A percentile compares a stretch with the other conserved stretches of the same genome.
Conservation (phyloP, 1,284 basidiomycete species). For the Trichosporon coremiiforme region DNA sequence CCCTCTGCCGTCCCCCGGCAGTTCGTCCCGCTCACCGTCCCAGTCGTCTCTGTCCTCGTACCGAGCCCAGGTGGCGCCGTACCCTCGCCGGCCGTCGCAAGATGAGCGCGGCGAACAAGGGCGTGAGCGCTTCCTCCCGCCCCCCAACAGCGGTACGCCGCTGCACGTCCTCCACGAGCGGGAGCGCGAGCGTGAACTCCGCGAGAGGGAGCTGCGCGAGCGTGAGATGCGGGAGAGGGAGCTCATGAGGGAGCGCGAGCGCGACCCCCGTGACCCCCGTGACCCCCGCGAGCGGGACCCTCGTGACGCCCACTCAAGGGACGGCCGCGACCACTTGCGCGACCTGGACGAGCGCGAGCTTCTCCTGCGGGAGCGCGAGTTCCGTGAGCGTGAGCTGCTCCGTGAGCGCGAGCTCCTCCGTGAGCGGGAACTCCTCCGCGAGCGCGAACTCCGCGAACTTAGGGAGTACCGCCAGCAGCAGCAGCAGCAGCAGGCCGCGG, state of each 20-base stretch:
- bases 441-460: slow-evolving; percentile 21
- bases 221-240: slow-evolving; percentile 18
- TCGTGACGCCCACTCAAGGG: slow-evolving; percentile 10
- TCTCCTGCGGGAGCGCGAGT: slow-evolving; percentile 17
- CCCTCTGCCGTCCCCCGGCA: background rate
- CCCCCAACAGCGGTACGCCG: slow-evolving; percentile 29
- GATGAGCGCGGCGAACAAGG: slow-evolving; percentile 9
- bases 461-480: slow-evolving; percentile 21
- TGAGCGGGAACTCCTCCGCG: slow-evolving; percentile 27
- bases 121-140: slow-evolving; percentile 24
- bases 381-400: slow-evolving; percentile 11
- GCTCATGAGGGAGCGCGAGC: slow-evolving; percentile 17
- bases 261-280: slow-evolving; percentile 20
- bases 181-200: slow-evolving; percentile 20
- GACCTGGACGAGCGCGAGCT: slow-evolving; percentile 23
- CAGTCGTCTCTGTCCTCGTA: slow-evolving; percentile 16
- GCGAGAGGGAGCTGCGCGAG: slow-evolving; percentile 10
- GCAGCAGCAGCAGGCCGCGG: background rate
- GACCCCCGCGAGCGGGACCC: slow-evolving; percentile 30
- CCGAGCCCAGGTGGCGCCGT: slow-evolving; percentile 10
- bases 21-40: slow-evolving; percentile 9
- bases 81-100: slow-evolving; percentile 8
- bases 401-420: slow-evolving; percentile 23
- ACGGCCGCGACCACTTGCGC: slow-evolving; percentile 14
- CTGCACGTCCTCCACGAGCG: slow-evolving; percentile 31